A percentile compares a stretch with the other conserved stretches of the same genome.
Conservation (phyloP, 768 basidiomycete genomes). For the Tulasnella calospora region DNA sequence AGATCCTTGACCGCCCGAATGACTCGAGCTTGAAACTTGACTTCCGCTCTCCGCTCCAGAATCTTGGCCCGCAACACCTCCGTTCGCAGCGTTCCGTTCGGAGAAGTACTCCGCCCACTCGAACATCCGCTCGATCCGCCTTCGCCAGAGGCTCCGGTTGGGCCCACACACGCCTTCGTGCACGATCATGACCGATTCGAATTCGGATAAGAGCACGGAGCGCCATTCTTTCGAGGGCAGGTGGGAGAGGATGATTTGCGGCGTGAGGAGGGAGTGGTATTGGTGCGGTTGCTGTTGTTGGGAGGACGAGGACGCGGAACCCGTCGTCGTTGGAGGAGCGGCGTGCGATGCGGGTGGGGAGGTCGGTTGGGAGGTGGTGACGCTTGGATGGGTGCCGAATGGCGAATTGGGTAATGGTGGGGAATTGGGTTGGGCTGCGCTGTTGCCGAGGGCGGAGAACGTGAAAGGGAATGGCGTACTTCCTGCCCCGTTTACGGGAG, state of each 20-base stretch:
- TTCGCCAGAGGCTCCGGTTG: background rate
- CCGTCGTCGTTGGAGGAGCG: background rate
- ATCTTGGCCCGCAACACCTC: background rate
- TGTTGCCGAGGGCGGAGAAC: background rate
- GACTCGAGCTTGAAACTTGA: background rate
- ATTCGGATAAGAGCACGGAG: slow-evolving; percentile 1
- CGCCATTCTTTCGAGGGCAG: slow-evolving; percentile 1
- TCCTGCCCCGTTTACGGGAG: background rate
- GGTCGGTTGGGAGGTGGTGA: slow-evolving; percentile 9
- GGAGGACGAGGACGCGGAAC: background rate
- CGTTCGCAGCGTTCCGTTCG: background rate
- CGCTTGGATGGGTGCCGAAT: background rate
- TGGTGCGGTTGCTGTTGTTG: too few relatives aligned
- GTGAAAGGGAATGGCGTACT: background rate
- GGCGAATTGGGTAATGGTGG: background rate
- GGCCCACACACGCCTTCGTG: background rate
- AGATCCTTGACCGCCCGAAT: background rate
- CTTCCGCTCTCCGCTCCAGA: background rate
- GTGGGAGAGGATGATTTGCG: background rate
- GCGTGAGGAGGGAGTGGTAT: slow-evolving; percentile 10
- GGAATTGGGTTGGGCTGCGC: background rate
- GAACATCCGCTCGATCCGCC: slow-evolving; percentile 13
- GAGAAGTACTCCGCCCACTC: slow-evolving; percentile 7
- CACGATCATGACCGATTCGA: slow-evolving; percentile 18
- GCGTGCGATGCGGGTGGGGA: slow-evolving; percentile 1